Percentiles rank a stretch among this genome's conserved stretches.
These are phyloP conservation scores for Penicillium polonicum DNA, from an alignment of 2,329 filamentous ascomycete genomes.

Conservation along the genomic window DNA sequence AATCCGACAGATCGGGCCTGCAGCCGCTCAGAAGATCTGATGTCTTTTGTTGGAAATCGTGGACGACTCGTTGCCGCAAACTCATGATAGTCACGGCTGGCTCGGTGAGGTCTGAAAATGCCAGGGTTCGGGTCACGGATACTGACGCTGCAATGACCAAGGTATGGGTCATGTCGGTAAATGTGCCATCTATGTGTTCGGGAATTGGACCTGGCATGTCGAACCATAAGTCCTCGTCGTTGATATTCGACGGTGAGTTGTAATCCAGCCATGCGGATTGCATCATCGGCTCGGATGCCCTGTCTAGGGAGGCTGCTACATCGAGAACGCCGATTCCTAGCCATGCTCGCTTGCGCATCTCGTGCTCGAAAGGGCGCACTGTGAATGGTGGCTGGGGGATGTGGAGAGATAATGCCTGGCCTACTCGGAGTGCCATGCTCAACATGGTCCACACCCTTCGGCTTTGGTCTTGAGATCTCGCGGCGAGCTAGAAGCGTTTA, in stretches of 20 bases:
- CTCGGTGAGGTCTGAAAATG: slow-evolving; percentile 27
- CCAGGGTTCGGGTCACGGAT: slow-evolving; percentile 24
- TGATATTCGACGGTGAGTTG: slow-evolving; percentile 29
- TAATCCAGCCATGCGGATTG: slow-evolving; percentile 30
- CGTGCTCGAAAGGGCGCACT: slow-evolving; percentile 29
- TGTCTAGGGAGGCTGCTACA: slow-evolving; percentile 30
- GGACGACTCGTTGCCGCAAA: slow-evolving; percentile 27
- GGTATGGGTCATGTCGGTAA: slow-evolving; percentile 32
- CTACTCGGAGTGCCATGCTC: slow-evolving; percentile 33
- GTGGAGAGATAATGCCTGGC: slow-evolving; percentile 34
- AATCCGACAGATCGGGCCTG: slow-evolving; percentile 21
- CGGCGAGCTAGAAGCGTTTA: slow-evolving; percentile 20
- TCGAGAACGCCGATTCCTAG: slow-evolving; percentile 32
- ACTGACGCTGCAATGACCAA: slow-evolving; percentile 26
- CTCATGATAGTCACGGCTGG: slow-evolving; percentile 23
- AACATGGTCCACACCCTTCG: slow-evolving; percentile 38
- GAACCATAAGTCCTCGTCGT: slow-evolving; percentile 31
- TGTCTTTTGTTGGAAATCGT: slow-evolving; percentile 26
- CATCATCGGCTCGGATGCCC: slow-evolving; percentile 38
- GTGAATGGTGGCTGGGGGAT: slow-evolving; percentile 30
- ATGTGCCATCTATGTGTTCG: slow-evolving; percentile 19
- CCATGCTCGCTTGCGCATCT: slow-evolving; percentile 36
- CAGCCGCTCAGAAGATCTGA: slow-evolving; percentile 22
- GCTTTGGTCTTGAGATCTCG: slow-evolving; percentile 33
- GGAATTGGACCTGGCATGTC: slow-evolving; percentile 21